A percentile compares a stretch with the other conserved stretches of the same genome.
phyloP scores from a whole-genome alignment of 148 eudicot genomes.

The Oxyria digyna region DNA sequence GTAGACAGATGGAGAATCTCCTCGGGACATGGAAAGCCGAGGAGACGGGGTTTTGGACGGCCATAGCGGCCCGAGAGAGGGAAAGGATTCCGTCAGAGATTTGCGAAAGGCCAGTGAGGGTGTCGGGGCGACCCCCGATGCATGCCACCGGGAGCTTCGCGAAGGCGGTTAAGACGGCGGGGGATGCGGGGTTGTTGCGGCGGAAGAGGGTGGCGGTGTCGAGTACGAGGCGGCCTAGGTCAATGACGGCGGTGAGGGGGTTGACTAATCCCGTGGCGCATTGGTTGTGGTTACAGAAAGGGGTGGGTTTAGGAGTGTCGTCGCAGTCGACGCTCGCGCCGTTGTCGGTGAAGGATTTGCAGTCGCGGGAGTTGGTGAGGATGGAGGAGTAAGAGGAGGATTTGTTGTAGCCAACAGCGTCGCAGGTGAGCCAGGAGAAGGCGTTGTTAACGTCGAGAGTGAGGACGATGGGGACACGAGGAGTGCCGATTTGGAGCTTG shows the following conservation, averaged over 20 bases:
- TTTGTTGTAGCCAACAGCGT: constrained; percentile 15
- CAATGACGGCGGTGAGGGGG: not conserved
- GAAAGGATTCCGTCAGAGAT: constrained; percentile 19
- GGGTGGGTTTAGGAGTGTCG: constrained; percentile 15
- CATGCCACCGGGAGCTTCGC: not conserved
- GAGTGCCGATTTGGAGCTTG: constrained; percentile 21
- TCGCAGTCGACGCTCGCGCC: constrained; percentile 10
- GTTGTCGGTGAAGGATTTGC: constrained; percentile 15
- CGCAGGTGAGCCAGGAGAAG: constrained; percentile 21
- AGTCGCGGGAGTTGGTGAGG: constrained; percentile 8
- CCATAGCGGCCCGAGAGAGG: constrained; percentile 10
- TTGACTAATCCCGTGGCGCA: not conserved
- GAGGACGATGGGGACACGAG: constrained; percentile 8
- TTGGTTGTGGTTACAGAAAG: constrained; percentile 12
- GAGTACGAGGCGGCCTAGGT: not conserved
- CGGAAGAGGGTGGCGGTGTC: not conserved
- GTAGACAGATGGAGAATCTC: constrained; percentile 19
- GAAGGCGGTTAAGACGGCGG: not conserved
- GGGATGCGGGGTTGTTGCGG: not conserved
- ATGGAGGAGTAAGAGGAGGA: constrained; percentile 13
- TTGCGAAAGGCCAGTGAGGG: constrained; percentile 15
- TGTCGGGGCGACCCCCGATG: not conserved
- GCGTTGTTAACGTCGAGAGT: constrained; percentile 20
- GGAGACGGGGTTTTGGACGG: constrained; percentile 22
- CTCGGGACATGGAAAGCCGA: constrained; percentile 12